Evolutionary conservation across 129 eudicot species (phyloP), one percentile per base, ranked within the genome.

Genomic region (Tagetes erecta): DNA sequence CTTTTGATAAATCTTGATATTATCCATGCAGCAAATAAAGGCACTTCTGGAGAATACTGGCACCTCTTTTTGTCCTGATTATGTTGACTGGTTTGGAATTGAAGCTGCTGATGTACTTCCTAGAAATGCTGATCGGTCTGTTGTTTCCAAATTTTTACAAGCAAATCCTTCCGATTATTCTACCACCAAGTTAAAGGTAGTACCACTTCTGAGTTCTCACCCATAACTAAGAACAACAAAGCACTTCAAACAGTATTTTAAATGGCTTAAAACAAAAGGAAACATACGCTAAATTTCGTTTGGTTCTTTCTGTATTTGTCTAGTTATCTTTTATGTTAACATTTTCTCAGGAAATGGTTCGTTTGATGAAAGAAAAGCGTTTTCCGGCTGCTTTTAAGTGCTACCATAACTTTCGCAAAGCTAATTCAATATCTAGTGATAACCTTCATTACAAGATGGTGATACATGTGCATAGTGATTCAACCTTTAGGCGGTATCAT

Each of bases 391-490:
- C 91, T 77, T 94, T 94, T 73, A 94, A 90, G 83, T 90, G 92
- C 80, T 86, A 83, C 84, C 56, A 86, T 84, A 94, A 94, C 81
- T 90, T 88, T 45, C 97, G 88, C 72, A 94, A 86, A 82, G 34
- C 68, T 35, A 78, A 84, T 34, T 68, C 82, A 40, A 76, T 80
- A 34, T 72, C 97, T 40, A 80, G 83, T 41, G 90, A 94, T 55
- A 74, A 90, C 77, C 87, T 94, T 75, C 83, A 81, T 68, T 85
- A 74, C 73, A 94, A 88, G 68, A 90, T 94, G 98, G 98, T 94
- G 77, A 88, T 94, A 68, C 98, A 94, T 79, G 98, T 94, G n/a
- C 91, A 70, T 55, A 86, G 89, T 74, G 98, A 94, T 79, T 90
- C 96, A 55, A 76, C 84, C 57, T 94, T 94, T 51, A 80, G 90